Conservation (phyloP, 192 early-diverging fungal species). For the Oehlia diaphana region DNA sequence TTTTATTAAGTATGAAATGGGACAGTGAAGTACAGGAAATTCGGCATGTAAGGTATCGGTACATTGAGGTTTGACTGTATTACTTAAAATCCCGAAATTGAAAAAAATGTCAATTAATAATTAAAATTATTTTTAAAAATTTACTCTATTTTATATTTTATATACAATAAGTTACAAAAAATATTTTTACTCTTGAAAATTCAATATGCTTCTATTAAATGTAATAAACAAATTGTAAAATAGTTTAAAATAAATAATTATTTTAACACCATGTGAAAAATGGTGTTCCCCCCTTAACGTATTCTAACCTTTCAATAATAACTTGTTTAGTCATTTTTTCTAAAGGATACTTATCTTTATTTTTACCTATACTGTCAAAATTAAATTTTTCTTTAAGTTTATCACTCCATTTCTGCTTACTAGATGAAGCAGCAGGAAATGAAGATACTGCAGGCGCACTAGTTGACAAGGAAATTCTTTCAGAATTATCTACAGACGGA, state of each 20-base stretch:
- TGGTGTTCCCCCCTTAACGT: slow-evolving; percentile 20
- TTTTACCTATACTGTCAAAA: background rate
- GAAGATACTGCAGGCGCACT: slow-evolving; percentile 5
- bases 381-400: slow-evolving; percentile 12
- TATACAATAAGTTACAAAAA: no score
- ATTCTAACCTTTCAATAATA: slow-evolving; percentile 15
- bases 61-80: no score
- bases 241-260: background rate
- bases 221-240: background rate
- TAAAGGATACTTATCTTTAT: background rate
- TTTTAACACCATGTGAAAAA: slow-evolving; percentile 27
- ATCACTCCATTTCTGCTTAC: slow-evolving; percentile 13
- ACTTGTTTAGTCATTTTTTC: slow-evolving; percentile 4
- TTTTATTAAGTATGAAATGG: no score
- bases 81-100: no score
- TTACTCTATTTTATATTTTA: no score
- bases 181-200: no score
- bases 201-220: background rate
- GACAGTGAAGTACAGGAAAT: no score
- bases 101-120: no score
- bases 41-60: no score
- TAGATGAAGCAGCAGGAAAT: background rate
- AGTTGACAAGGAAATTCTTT: slow-evolving; percentile 1
- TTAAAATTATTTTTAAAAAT: no score
- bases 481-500: background rate